Conservation (phyloP, 768 basidiomycete species). For the Collybia nuda region DNA sequence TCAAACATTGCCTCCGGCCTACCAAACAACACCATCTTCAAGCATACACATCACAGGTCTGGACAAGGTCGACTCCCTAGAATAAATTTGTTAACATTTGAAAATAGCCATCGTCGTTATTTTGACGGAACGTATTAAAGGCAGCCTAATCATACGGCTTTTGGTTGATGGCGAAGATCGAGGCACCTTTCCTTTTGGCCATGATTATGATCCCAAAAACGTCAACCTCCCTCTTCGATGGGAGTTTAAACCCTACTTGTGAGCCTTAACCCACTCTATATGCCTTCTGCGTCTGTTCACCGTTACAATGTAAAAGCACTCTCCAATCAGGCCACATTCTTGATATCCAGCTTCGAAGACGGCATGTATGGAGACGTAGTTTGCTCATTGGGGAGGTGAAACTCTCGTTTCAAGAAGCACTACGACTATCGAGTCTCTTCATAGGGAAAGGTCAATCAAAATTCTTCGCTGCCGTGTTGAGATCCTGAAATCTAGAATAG, state of each 20-base stretch:
- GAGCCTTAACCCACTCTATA: not conserved
- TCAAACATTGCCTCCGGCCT: no score
- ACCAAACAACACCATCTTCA: no score
- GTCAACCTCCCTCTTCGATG: constrained; percentile 6
- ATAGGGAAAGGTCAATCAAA: not conserved
- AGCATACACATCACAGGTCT: no score
- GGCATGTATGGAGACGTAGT: not conserved
- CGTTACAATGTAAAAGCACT: not conserved
- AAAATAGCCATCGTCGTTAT: no score
- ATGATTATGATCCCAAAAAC: not conserved
- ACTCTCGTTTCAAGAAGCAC: constrained; percentile 1
- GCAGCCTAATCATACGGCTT: not conserved
- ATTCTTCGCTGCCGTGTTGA: not conserved
- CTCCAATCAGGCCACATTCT: not conserved
- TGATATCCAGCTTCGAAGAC: not conserved
- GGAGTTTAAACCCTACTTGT: constrained; percentile 10
- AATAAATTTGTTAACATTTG: no score
- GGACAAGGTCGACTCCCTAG: no score
- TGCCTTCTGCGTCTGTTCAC: not conserved
- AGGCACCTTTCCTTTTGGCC: not conserved
- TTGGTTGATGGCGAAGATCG: not conserved
- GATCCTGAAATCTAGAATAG: constrained; percentile 3
- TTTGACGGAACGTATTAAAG: not conserved
- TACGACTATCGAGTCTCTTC: not conserved
- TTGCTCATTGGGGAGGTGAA: not conserved